These are phyloP conservation scores for Diplodia seriata DNA, from an alignment of 2,329 filamentous ascomycete genomes.

Conservation along the genomic window DNA sequence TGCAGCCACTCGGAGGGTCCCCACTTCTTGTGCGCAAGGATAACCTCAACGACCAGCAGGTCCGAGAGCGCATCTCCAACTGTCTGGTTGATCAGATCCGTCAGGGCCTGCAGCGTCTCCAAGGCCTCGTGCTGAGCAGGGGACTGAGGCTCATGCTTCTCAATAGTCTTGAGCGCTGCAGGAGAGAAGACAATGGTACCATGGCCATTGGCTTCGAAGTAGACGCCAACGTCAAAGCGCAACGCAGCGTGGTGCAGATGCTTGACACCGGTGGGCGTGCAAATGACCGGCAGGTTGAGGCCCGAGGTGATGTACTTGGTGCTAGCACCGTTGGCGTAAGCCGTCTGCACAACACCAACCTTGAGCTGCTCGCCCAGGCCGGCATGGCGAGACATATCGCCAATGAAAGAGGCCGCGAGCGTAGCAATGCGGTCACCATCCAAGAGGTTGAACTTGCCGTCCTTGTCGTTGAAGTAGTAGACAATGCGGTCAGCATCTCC, in stretches of 20 bases:
- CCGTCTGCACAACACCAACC: slow-evolving; percentile 95
- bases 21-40: slow-evolving; percentile 95
- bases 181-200: slow-evolving; percentile 95
- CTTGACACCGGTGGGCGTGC: slow-evolving; percentile 95
- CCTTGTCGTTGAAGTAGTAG: slow-evolving; percentile 88
- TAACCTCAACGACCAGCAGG: slow-evolving; percentile 93
- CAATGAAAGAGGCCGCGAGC: slow-evolving; percentile 90
- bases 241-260: slow-evolving; percentile 96
- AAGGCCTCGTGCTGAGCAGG: slow-evolving; percentile 91
- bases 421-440: slow-evolving; percentile 97
- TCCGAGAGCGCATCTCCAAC: slow-evolving; percentile 96
- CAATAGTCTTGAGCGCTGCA: slow-evolving; percentile 79
- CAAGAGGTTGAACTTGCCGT: slow-evolving; percentile 86
- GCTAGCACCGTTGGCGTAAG: slow-evolving; percentile 95
- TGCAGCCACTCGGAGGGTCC: slow-evolving; percentile 87
- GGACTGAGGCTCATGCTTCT: slow-evolving; percentile 80
- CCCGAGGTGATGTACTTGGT: slow-evolving; percentile 91
- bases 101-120: slow-evolving; percentile 80
- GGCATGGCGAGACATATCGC: slow-evolving; percentile 81
- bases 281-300: slow-evolving; percentile 86
- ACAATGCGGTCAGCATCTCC: slow-evolving; percentile 95
- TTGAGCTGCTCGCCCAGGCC: slow-evolving; percentile 81
- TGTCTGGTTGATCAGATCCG: slow-evolving; percentile 96
- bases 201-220: slow-evolving; percentile 98
- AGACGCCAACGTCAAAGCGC: slow-evolving; percentile 93